A percentile compares a stretch with the other conserved stretches of the same genome.
Conservation (phyloP, 2,329 filamentous ascomycete genomes). For the Xylaria arbuscula region DNA sequence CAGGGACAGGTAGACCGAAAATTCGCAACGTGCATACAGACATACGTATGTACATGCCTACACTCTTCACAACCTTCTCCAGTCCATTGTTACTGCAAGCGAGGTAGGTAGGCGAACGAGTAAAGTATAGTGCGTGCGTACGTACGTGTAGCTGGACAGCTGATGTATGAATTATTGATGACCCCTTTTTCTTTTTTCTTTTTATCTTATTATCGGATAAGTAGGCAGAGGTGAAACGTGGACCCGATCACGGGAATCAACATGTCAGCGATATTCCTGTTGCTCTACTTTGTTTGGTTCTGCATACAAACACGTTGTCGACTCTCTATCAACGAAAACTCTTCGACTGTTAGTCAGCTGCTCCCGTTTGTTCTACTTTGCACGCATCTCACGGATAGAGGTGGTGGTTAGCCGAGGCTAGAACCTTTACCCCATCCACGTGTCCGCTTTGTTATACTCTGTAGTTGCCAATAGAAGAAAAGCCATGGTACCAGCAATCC, state of each 20-base stretch:
- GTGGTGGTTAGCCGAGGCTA: constrained; percentile 11
- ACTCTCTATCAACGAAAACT: constrained; percentile 9
- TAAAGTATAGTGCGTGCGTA: no score
- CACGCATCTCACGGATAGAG: constrained; percentile 8
- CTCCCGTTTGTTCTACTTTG: not conserved
- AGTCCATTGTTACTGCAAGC: no score
- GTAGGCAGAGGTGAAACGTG: constrained; percentile 25
- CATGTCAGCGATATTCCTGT: not conserved
- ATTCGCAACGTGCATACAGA: constrained; percentile 25
- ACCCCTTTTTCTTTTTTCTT: constrained; percentile 11
- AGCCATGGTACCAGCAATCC: not conserved
- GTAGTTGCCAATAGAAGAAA: constrained; percentile 6
- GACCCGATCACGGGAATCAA: constrained; percentile 23
- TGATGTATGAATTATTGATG: not conserved
- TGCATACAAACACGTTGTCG: constrained; percentile 30
- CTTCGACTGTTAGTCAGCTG: constrained; percentile 13
- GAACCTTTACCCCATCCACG: constrained; percentile 24
- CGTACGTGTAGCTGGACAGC: not conserved
- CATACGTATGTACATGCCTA: not conserved
- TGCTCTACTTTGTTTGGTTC: constrained; percentile 22
- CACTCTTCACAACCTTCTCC: no score
- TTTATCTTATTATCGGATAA: not conserved
- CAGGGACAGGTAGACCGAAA: constrained; percentile 35
- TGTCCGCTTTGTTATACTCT: constrained; percentile 23
- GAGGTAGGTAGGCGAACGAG: no score